Percentiles rank a stretch among this genome's conserved stretches.
Evolutionary conservation across 805 yeast genomes (phyloP).

Genomic region (Yamadazyma phyllophila): DNA sequence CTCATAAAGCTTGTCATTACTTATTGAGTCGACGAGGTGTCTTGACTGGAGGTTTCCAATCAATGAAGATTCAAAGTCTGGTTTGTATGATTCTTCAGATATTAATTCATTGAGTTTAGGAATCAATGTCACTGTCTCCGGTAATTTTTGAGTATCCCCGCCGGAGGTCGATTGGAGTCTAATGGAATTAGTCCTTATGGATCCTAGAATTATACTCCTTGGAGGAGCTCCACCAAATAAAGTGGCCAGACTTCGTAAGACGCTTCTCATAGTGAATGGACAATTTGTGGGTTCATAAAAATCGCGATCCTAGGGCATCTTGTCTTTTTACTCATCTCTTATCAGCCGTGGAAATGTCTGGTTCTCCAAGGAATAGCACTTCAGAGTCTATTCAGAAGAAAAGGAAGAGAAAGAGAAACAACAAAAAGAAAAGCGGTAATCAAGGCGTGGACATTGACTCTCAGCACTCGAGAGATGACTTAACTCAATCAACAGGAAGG

Average conservation of each 20-base stretch:
- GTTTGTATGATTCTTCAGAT: slow-evolving; percentile 14
- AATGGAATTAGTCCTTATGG: not conserved
- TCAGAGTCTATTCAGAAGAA: slow-evolving; percentile 10
- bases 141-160: slow-evolving; percentile 11
- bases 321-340: not conserved
- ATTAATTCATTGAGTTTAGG: slow-evolving; percentile 34
- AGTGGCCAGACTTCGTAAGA: not conserved
- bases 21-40: slow-evolving; percentile 36
- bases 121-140: slow-evolving; percentile 37
- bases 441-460: no score
- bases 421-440: slow-evolving; percentile 15
- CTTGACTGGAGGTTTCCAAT: slow-evolving; percentile 37
- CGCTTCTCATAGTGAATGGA: not conserved
- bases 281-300: not conserved
- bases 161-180: slow-evolving; percentile 2
- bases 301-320: not conserved
- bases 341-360: not conserved
- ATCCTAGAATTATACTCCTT: no score
- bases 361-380: not conserved
- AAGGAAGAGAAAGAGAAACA: slow-evolving; percentile 31
- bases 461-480: not conserved
- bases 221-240: no score
- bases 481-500: not conserved
- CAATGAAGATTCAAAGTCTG: slow-evolving; percentile 29
- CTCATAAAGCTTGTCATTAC: slow-evolving; percentile 36